Evolutionary conservation across 805 yeast genomes (phyloP).

Genomic region (Spathaspora girioi): DNA sequence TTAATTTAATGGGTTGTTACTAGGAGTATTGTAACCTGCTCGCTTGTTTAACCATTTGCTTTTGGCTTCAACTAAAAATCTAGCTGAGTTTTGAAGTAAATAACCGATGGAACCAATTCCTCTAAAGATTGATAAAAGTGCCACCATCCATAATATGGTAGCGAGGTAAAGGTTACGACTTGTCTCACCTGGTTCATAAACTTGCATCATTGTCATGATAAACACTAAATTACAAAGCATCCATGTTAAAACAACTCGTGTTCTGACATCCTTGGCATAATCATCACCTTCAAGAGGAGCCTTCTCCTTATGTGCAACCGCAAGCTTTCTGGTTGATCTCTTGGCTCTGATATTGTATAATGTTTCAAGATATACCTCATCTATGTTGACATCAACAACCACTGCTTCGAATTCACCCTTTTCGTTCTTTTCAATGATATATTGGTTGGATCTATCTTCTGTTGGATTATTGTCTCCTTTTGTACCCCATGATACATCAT

Average conservation of each 20-base stretch:
- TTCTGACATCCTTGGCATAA: conserved; percentile 91
- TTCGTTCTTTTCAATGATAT: conserved; percentile 75
- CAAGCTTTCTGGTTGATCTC: conserved; percentile 54
- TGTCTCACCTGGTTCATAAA: conserved; percentile 63
- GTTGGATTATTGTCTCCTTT: conserved; percentile 81
- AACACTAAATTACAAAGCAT: conserved; percentile 75
- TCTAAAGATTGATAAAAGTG: conserved; percentile 75
- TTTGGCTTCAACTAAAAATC: conserved; percentile 35
- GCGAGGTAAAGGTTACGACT: conserved; percentile 66
- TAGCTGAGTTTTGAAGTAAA: conserved; percentile 41
- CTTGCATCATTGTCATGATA: conserved; percentile 84
- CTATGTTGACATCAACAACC: conserved; percentile 79
- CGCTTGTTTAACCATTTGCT: conserved; percentile 41
- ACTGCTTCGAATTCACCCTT: conserved; percentile 77
- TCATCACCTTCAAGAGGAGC: conserved; percentile 54
- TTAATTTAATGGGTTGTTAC: conserved; percentile 29
- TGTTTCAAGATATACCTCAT: conserved; percentile 75
- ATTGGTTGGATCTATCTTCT: conserved; percentile 69
- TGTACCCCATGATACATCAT: conserved; percentile 99
- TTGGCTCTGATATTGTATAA: conserved; percentile 69
- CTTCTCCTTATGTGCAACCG: conserved; percentile 23
- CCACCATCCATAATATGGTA: conserved; percentile 90
- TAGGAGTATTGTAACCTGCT: conserved; percentile 34
- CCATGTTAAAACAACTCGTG: conserved; percentile 96
- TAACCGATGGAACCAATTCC: conserved; percentile 78